Evolutionary conservation across 1,139 yeast genomes (phyloP), one percentile per base, ranked within the genome.

Genomic region (Wickerhamomyces sp.): DNA sequence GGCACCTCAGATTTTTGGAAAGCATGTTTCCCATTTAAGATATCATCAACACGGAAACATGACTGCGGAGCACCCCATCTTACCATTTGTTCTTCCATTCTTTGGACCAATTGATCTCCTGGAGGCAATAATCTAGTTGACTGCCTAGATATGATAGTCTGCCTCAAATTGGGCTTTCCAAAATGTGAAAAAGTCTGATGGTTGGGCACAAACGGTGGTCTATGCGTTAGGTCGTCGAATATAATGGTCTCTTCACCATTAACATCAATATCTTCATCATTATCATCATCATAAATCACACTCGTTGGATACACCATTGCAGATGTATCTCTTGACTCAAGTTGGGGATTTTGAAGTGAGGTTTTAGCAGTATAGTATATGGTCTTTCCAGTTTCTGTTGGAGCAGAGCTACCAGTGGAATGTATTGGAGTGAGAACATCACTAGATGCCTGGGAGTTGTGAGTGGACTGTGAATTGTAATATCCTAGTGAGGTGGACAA

Each of bases 61-160:
- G 79, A 72, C 9, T 65, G 68, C 6, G 73, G 66, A 2, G 83
- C 78, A 45, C 75, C 67, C 78, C 81, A 80, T 39, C 81, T 63
- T 1, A 74, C 60, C 43, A 79, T 55, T 38, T 77, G 63, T 18
- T 75, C 78, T 52, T 79, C 84, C 76, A 78, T 72, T 40, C 63
- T 65, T 11, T 68, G 70, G 31, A 66, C 62, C 29, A 76, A 62
- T 39, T 62, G 56, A 53, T 69, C 71, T 18, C 58, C 46, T 0
- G 56, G 43, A 6, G 66, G 64, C 15, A 51, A 42, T 1, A 53
- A 43, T 30, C 68, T 47, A 30, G 53, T 47, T 13, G 60, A 59
- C 40, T 66, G 69, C 39, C 61, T 57, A 6, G 57, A 49, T 13
- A 59, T 58, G 4, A 66, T 64, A 23, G 61, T 39, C 41, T 62